phyloP scores from a whole-genome alignment of 495 filamentous ascomycete genomes.

The Aspergillus saccharolyticus region DNA sequence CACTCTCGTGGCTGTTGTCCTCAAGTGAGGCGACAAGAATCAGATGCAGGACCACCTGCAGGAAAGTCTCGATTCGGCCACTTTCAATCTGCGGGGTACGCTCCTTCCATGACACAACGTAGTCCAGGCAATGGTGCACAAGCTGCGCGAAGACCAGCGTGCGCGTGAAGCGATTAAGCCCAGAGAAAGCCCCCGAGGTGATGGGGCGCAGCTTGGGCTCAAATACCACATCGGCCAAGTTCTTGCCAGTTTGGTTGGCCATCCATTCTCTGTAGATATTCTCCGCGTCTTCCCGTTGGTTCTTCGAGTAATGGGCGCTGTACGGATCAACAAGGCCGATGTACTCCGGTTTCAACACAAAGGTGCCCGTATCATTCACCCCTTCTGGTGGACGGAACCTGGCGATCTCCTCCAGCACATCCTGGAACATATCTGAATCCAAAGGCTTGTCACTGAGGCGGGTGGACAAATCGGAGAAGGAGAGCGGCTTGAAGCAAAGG shows the following conservation, averaged over 20 bases:
- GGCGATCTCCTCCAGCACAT: slow-evolving; percentile 85
- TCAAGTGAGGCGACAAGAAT: slow-evolving; percentile 77
- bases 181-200: slow-evolving; percentile 65
- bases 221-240: slow-evolving; percentile 80
- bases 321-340: slow-evolving; percentile 89
- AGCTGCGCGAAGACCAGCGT: slow-evolving; percentile 86
- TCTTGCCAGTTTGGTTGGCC: slow-evolving; percentile 80
- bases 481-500: slow-evolving; percentile 91
- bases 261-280: slow-evolving; percentile 77
- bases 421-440: slow-evolving; percentile 74
- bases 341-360: slow-evolving; percentile 82
- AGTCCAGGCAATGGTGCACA: slow-evolving; percentile 80
- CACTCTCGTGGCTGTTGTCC: slow-evolving; percentile 60
- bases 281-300: slow-evolving; percentile 95
- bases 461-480: slow-evolving; percentile 80
- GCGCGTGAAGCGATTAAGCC: slow-evolving; percentile 70
- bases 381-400: slow-evolving; percentile 87
- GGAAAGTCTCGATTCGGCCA: slow-evolving; percentile 82
- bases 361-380: slow-evolving; percentile 84
- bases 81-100: slow-evolving; percentile 65
- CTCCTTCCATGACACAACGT: slow-evolving; percentile 59
- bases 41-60: slow-evolving; percentile 87
- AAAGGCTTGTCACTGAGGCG: slow-evolving; percentile 55
- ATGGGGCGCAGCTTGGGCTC: slow-evolving; percentile 84
- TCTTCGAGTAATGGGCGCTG: slow-evolving; percentile 89